A percentile compares a stretch with the other conserved stretches of the same genome.
These are phyloP conservation scores for Gossypium anomalum DNA, from an alignment of 345 rosid genomes.

Conservation along the genomic window DNA sequence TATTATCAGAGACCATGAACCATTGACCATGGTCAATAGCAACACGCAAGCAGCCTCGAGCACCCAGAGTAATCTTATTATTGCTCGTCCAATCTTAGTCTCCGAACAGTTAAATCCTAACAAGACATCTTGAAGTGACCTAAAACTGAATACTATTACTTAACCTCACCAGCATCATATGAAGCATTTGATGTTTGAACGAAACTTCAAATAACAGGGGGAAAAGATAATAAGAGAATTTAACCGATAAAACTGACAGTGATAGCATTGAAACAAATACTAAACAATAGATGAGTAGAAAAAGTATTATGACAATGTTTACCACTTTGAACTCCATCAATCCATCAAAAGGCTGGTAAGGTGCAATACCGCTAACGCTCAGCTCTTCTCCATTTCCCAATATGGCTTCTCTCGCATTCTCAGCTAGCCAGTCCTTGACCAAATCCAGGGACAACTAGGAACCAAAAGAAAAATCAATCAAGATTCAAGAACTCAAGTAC, in stretches of 20 bases:
- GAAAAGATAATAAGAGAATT: not conserved
- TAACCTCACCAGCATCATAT: not conserved
- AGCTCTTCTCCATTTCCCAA: constrained; percentile 37
- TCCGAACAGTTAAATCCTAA: not conserved
- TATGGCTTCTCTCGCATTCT: constrained; percentile 49
- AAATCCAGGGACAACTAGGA: constrained; percentile 49
- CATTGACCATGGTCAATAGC: not conserved
- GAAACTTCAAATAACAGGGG: not conserved
- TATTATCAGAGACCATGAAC: not conserved
- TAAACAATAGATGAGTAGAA: not conserved
- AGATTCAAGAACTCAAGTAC: not conserved
- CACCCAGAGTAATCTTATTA: not conserved
- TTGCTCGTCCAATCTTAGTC: not conserved
- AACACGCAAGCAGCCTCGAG: not conserved
- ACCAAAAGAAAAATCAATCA: not conserved
- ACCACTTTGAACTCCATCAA: constrained; percentile 76
- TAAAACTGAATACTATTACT: not conserved
- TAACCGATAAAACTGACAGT: not conserved
- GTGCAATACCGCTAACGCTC: constrained; percentile 56
- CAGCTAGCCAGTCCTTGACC: constrained; percentile 52
- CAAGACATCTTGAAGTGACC: not conserved
- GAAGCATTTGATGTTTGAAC: not conserved
- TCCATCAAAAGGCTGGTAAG: constrained; percentile 71
- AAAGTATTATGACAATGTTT: constrained; percentile 5
- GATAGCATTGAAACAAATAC: not conserved